These are phyloP conservation scores for Amanita molliuscula DNA, from an alignment of 768 basidiomycete species.

Conservation along the genomic window DNA sequence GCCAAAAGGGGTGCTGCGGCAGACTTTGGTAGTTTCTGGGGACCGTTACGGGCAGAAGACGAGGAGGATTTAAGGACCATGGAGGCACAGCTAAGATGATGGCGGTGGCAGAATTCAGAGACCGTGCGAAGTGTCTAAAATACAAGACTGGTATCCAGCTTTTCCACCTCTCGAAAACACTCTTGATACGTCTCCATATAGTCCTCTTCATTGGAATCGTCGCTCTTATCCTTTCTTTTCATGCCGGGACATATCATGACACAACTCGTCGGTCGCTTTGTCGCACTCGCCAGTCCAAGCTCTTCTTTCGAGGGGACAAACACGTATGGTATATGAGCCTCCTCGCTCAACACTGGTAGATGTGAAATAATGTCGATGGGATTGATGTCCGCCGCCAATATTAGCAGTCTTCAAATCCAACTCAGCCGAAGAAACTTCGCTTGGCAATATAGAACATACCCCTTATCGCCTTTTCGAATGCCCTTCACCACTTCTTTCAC, in stretches of 20 bases:
- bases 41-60: conserved; percentile 28
- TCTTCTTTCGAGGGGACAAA: conserved; percentile 92
- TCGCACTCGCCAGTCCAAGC: conserved; percentile 89
- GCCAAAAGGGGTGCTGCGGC: background rate
- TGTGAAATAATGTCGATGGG: conserved; percentile 99
- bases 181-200: conserved; percentile 84
- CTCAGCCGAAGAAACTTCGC: background rate
- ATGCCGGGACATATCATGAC: conserved; percentile 87
- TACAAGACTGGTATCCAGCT: conserved; percentile 60
- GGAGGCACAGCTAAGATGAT: conserved; percentile 15
- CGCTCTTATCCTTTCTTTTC: conserved; percentile 57
- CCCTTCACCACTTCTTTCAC: conserved; percentile 99
- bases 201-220: conserved; percentile 65
- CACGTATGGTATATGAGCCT: conserved; percentile 83
- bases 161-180: conserved; percentile 76
- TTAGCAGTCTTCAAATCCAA: conserved; percentile 50
- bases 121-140: conserved; percentile 31
- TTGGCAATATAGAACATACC: conserved; percentile 29
- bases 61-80: conserved; percentile 49
- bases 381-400: conserved; percentile 95
- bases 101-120: conserved; percentile 8
- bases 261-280: conserved; percentile 96
- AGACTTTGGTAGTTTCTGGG: conserved; percentile 4
- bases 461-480: conserved; percentile 94
- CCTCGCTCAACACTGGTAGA: conserved; percentile 89